Percentiles rank a stretch among this genome's conserved stretches.
phyloP scores from a whole-genome alignment of 2,329 filamentous ascomycete genomes.

The Juglanconis oblonga region DNA sequence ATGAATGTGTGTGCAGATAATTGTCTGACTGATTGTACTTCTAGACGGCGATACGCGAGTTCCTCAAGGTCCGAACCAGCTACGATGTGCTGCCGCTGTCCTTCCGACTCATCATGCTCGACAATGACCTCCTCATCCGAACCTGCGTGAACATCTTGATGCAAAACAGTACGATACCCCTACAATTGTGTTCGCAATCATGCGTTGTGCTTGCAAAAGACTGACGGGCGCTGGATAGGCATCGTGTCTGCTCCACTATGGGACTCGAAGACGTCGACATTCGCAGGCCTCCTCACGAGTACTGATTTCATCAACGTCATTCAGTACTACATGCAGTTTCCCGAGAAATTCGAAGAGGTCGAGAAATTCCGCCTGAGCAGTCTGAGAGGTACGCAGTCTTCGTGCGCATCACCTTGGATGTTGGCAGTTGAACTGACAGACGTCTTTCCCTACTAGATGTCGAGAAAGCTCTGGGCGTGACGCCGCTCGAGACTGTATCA shows the following conservation, averaged over 20 bases:
- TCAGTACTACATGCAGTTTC: conserved; percentile 98
- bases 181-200: neutral
- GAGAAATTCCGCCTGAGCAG: conserved; percentile 93
- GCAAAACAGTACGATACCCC: conserved; percentile 75
- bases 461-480: conserved; percentile 87
- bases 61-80: conserved; percentile 92
- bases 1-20: neutral
- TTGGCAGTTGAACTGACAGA: conserved; percentile 15
- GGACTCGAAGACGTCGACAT: conserved; percentile 90
- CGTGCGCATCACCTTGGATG: neutral
- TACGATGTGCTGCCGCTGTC: conserved; percentile 97
- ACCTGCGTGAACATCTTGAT: conserved; percentile 95
- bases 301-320: conserved; percentile 99
- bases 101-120: conserved; percentile 92
- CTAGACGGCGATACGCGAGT: conserved; percentile 88
- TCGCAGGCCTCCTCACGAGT: conserved; percentile 90
- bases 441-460: conserved; percentile 62
- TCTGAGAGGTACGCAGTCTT: conserved; percentile 66
- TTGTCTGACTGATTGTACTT: conserved; percentile 16
- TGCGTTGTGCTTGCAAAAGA: neutral
- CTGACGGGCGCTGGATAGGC: conserved; percentile 48
- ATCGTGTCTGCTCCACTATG: conserved; percentile 97
- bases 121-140: conserved; percentile 91
- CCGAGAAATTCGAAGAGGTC: conserved; percentile 82
- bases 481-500: conserved; percentile 91